phyloP scores from a whole-genome alignment of 2,329 filamentous ascomycete genomes.

The Sclerotinia sclerotiorum region DNA sequence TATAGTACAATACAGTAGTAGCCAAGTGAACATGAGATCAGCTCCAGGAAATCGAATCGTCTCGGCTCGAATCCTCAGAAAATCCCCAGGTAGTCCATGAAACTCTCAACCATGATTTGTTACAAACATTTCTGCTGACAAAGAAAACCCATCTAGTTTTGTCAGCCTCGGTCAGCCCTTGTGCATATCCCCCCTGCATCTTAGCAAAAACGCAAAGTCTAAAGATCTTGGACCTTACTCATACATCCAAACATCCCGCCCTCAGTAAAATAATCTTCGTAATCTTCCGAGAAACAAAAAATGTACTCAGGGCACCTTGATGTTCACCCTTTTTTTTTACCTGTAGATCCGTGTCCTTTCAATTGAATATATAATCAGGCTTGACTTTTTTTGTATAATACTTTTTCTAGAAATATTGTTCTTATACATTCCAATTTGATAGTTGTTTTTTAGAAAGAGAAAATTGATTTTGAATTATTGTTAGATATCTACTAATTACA shows the following conservation, averaged over 20 bases:
- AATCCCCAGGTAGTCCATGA: not conserved
- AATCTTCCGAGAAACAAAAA: not conserved
- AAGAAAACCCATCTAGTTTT: slow-evolving; percentile 23
- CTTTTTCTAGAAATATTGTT: not conserved
- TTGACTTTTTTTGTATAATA: not conserved
- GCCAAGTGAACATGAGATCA: not conserved
- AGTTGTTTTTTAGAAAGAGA: too few relatives aligned
- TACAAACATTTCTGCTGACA: slow-evolving; percentile 28
- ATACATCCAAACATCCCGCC: too few relatives aligned
- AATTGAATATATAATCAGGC: not conserved
- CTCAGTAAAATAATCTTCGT: not conserved
- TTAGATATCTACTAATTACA: not conserved
- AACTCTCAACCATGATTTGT: slow-evolving; percentile 7
- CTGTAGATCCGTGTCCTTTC: not conserved
- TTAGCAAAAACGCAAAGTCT: not conserved
- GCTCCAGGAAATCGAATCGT: not conserved
- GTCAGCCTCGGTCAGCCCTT: slow-evolving; percentile 24
- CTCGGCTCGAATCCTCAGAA: not conserved
- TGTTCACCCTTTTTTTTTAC: not conserved
- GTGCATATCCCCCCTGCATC: not conserved
- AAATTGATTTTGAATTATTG: not conserved
- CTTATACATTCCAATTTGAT: not conserved
- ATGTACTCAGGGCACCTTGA: slow-evolving; percentile 4
- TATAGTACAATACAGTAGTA: not conserved
- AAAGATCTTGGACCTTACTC: not conserved